These are phyloP conservation scores for Kodamaea neixiangensis DNA, from an alignment of 805 yeast species.

Conservation along the genomic window DNA sequence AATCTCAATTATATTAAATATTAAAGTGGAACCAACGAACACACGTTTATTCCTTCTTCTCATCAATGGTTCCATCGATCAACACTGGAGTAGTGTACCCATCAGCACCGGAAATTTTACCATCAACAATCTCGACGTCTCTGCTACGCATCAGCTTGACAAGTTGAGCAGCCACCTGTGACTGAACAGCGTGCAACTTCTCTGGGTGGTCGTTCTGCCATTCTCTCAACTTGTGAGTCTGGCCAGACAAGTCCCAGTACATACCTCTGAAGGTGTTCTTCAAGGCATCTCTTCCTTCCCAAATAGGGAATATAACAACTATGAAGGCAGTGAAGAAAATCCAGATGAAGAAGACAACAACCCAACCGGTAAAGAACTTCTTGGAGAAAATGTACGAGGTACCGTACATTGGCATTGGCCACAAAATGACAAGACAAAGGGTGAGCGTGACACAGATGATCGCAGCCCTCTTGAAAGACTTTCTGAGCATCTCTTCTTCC, in stretches of 20 bases:
- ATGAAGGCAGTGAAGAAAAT: conserved; percentile 63
- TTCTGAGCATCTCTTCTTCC: conserved; percentile 54
- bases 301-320: conserved; percentile 69
- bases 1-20: neutral
- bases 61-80: conserved; percentile 16
- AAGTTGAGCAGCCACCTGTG: conserved; percentile 52
- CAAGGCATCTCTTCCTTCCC: conserved; percentile 72
- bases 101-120: conserved; percentile 19
- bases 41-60: conserved; percentile 16
- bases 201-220: conserved; percentile 82
- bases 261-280: conserved; percentile 69
- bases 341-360: conserved; percentile 81
- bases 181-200: conserved; percentile 68
- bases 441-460: conserved; percentile 62
- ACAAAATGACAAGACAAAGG: conserved; percentile 63
- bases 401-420: conserved; percentile 98
- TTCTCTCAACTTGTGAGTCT: conserved; percentile 64
- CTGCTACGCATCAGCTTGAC: conserved; percentile 17
- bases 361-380: conserved; percentile 86
- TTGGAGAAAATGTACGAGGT: conserved; percentile 71
- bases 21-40: neutral
- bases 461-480: conserved; percentile 63
- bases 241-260: conserved; percentile 85
- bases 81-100: conserved; percentile 22
- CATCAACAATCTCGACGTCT: conserved; percentile 25